phyloP scores from a whole-genome alignment of 2,329 filamentous ascomycete species.

The Aspergillus texensis region DNA sequence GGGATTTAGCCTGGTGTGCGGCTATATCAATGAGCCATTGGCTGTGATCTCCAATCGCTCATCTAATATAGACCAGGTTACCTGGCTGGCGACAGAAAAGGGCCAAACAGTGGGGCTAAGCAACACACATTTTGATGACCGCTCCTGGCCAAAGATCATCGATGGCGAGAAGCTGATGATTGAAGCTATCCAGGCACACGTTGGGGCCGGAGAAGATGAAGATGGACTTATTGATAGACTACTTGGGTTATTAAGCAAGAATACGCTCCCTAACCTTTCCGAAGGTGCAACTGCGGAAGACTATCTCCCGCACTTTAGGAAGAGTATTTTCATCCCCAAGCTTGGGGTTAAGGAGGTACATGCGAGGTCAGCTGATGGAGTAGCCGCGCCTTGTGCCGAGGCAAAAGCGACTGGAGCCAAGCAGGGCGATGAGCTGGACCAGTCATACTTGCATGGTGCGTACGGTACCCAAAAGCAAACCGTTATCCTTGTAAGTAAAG shows the following conservation, averaged over 20 bases:
- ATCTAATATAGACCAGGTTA: slow-evolving; percentile 52
- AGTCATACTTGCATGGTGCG: slow-evolving; percentile 47
- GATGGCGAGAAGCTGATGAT: slow-evolving; percentile 58
- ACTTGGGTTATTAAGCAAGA: slow-evolving; percentile 55
- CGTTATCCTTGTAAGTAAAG: slow-evolving; percentile 57
- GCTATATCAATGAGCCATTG: slow-evolving; percentile 56
- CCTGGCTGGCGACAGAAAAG: slow-evolving; percentile 52
- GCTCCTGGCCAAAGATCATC: slow-evolving; percentile 64
- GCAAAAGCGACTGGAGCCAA: neutral
- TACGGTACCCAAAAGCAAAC: slow-evolving; percentile 70
- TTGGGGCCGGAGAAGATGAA: slow-evolving; percentile 46
- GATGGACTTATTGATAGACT: slow-evolving; percentile 55
- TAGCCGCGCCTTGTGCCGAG: slow-evolving; percentile 35
- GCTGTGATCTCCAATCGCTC: slow-evolving; percentile 67
- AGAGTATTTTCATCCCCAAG: slow-evolving; percentile 64
- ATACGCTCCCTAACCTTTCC: slow-evolving; percentile 57
- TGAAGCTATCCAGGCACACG: slow-evolving; percentile 51
- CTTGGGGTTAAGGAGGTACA: slow-evolving; percentile 53
- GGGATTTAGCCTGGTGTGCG: slow-evolving; percentile 65
- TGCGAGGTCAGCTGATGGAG: slow-evolving; percentile 34
- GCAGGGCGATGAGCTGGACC: slow-evolving; percentile 27
- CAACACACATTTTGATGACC: slow-evolving; percentile 62
- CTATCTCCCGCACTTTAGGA: slow-evolving; percentile 58
- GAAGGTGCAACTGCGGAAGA: slow-evolving; percentile 53
- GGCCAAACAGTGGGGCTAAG: slow-evolving; percentile 62